Evolutionary conservation across 2,329 filamentous ascomycete genomes (phyloP).

Genomic region (Ceratocystis cubensis): DNA sequence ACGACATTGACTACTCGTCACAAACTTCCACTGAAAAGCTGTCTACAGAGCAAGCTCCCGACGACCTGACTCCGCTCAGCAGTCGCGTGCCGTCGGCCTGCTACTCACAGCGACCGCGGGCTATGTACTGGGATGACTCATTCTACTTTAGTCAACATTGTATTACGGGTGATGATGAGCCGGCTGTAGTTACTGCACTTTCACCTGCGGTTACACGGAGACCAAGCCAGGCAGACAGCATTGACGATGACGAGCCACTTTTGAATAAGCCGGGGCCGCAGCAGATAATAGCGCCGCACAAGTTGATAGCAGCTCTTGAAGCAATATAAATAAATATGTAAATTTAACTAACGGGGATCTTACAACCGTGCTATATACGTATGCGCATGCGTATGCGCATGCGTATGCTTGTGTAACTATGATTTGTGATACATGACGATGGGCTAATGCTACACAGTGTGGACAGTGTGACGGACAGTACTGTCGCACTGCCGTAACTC

Average conservation of each 20-base stretch:
- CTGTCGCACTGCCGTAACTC: too few species aligned
- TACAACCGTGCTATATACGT: background rate
- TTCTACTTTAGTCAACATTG: background rate
- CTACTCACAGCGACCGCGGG: background rate
- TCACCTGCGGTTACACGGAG: conserved; percentile 4
- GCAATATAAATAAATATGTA: background rate
- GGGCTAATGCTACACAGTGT: background rate
- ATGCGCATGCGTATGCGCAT: too few species aligned
- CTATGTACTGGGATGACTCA: background rate
- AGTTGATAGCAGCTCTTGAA: background rate
- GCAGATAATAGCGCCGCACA: background rate
- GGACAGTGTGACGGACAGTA: background rate
- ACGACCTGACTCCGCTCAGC: conserved; percentile 1
- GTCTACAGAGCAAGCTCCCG: background rate
- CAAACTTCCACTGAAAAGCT: too few species aligned
- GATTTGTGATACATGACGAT: background rate
- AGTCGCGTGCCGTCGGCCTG: background rate
- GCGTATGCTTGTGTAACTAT: background rate
- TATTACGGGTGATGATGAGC: conserved; percentile 14
- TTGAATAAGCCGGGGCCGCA: background rate
- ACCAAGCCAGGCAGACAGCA: conserved; percentile 4
- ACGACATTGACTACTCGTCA: too few species aligned
- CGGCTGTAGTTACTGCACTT: conserved; percentile 6
- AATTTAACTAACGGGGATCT: background rate
- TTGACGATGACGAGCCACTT: conserved; percentile 6